Evolutionary conservation across 345 rosid species (phyloP), one percentile per base, ranked within the genome.

Genomic region (Odontarrhena argentea): DNA sequence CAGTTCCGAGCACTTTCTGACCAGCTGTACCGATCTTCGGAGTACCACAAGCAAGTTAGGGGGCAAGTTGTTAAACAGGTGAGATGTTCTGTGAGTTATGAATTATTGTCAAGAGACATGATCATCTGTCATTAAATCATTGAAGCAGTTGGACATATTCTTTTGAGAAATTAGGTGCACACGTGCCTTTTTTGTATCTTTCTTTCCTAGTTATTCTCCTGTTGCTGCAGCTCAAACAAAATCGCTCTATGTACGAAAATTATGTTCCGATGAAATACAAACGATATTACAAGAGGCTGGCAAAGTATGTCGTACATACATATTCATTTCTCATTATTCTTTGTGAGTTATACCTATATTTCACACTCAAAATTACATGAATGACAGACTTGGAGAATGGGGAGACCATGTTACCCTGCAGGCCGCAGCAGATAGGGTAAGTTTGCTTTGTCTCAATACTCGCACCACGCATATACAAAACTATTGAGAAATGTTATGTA

Each of bases 1-100:
- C 86, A 93, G 98, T 93, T 93, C 58, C 92, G 98, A 73, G 98
- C 98, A 42, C 85, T 89, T 69, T 90, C 97, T 36, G 98, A 93
- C 32, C 98, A 93, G 79, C 71, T 93, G 80, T 87, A 75, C 77
- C 82, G 73, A 71, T 89, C 92, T 18, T 89, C 97, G 40, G 92
- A 93, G 60, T 78, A 87, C 81, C 98, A 93, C 85, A 93, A 90
- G 77, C 87, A 93, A 74, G 82, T 93, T n/a, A 79, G 98, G 45
- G 85, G 82, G 76, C 94, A 90, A 43, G 73, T 89, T 57, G 84
- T 86, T 52, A 93, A 87, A 78, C 98, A 93, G 94, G 98, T 92
- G 62, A 63, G 59, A n/a, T 38, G 41, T 40, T 69, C 60, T 75
- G 13, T 69, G 42, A 42, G 43, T 51, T 38, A 52, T 60, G 28